phyloP scores from a whole-genome alignment of 2,329 filamentous ascomycete genomes.

The Calonectria pseudoreteaudii region DNA sequence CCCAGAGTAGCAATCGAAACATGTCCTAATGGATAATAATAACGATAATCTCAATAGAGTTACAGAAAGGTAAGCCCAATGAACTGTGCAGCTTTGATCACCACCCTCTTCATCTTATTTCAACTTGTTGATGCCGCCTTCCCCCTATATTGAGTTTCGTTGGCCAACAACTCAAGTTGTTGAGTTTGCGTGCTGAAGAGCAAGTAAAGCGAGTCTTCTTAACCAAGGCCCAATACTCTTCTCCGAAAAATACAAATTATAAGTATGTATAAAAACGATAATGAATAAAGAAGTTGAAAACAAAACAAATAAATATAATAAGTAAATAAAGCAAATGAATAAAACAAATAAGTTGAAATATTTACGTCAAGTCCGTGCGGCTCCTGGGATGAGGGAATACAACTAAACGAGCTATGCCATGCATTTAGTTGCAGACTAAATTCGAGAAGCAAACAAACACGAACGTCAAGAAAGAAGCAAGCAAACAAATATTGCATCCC shows the following conservation, averaged over 20 bases:
- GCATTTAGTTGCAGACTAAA: neutral
- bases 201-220: neutral
- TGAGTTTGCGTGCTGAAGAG: neutral
- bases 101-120: neutral
- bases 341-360: no score
- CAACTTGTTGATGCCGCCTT: neutral
- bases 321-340: no score
- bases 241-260: neutral
- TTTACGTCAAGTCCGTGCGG: neutral
- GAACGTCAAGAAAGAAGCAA: neutral
- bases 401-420: neutral
- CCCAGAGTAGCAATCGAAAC: neutral
- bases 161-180: neutral
- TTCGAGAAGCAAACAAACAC: neutral
- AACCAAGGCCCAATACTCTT: neutral
- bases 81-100: neutral
- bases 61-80: neutral
- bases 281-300: no score
- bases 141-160: neutral
- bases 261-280: neutral
- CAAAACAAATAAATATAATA: no score
- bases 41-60: neutral
- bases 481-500: neutral
- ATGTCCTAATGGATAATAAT: neutral
- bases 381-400: neutral